These are phyloP conservation scores for Hygrophorus russula DNA, from an alignment of 768 basidiomycete species.

Conservation along the genomic window DNA sequence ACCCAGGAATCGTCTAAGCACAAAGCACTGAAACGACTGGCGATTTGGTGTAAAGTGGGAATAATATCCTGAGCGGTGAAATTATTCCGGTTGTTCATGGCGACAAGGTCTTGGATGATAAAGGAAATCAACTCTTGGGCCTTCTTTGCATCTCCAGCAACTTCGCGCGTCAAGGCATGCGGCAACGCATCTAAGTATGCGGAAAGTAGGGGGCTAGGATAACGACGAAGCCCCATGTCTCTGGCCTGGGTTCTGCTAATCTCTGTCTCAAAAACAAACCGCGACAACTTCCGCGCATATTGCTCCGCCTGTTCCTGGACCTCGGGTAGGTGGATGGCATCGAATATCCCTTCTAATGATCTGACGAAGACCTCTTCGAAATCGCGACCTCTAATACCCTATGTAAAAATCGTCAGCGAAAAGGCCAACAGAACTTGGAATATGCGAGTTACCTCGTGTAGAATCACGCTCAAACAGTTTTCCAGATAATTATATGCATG, in stretches of 20 bases:
- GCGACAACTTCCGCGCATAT: constrained; percentile 60
- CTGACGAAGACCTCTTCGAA: constrained; percentile 62
- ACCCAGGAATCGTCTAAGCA: constrained; percentile 90
- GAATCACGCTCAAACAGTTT: constrained; percentile 52
- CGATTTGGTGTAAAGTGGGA: constrained; percentile 68
- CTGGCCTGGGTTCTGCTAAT: constrained; percentile 47
- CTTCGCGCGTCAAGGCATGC: constrained; percentile 60
- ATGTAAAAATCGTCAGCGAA: constrained; percentile 6
- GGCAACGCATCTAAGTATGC: constrained; percentile 78
- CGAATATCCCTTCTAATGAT: constrained; percentile 68
- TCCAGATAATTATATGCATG: constrained; percentile 65
- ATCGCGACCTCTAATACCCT: constrained; percentile 68
- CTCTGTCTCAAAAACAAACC: constrained; percentile 65
- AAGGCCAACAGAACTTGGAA: neutral
- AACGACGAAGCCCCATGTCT: constrained; percentile 38
- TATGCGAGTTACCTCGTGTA: constrained; percentile 55
- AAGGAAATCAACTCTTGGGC: constrained; percentile 49
- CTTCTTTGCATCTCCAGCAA: constrained; percentile 44
- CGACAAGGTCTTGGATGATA: constrained; percentile 59
- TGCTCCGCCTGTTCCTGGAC: constrained; percentile 56
- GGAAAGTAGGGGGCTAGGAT: constrained; percentile 46
- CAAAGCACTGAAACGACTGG: constrained; percentile 71
- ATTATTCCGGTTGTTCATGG: constrained; percentile 35
- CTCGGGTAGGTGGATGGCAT: constrained; percentile 61
- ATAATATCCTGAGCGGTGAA: constrained; percentile 45